phyloP scores from a whole-genome alignment of 352 stramenopile species.

The Phytophthora syringae region DNA sequence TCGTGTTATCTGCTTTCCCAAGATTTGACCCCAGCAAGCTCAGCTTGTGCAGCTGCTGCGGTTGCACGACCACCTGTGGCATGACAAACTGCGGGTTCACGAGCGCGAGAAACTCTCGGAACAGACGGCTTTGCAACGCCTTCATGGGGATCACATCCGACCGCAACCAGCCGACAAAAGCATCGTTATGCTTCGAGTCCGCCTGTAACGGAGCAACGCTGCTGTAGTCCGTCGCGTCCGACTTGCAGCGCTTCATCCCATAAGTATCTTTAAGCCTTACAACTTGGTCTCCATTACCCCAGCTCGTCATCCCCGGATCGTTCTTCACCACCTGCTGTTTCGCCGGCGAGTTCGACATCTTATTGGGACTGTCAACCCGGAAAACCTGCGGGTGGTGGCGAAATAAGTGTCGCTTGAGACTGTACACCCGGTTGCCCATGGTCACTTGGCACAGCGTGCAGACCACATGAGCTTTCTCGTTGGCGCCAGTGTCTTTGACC shows the following conservation, averaged over 20 bases:
- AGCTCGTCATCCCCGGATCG: slow-evolving; percentile 15
- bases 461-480: slow-evolving; percentile 39
- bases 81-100: slow-evolving; percentile 52
- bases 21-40: slow-evolving; percentile 23
- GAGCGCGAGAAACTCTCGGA: slow-evolving; percentile 42
- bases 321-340: slow-evolving; percentile 27
- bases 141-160: slow-evolving; percentile 58
- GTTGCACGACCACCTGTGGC: slow-evolving; percentile 43
- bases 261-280: slow-evolving; percentile 37
- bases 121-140: slow-evolving; percentile 42
- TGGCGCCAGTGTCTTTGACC: not conserved
- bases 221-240: slow-evolving; percentile 7
- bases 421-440: slow-evolving; percentile 55
- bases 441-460: slow-evolving; percentile 57
- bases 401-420: slow-evolving; percentile 55
- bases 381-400: slow-evolving; percentile 58
- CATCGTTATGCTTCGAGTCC: slow-evolving; percentile 33
- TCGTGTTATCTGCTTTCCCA: slow-evolving; percentile 22
- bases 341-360: slow-evolving; percentile 25
- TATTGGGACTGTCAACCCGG: slow-evolving; percentile 30
- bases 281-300: slow-evolving; percentile 13
- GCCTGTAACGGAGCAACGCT: not conserved
- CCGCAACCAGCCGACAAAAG: slow-evolving; percentile 51
- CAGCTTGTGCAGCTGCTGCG: slow-evolving; percentile 38
- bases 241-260: slow-evolving; percentile 31